phyloP scores from a whole-genome alignment of 306 rosid species.

The Oemleria cerasiformis region DNA sequence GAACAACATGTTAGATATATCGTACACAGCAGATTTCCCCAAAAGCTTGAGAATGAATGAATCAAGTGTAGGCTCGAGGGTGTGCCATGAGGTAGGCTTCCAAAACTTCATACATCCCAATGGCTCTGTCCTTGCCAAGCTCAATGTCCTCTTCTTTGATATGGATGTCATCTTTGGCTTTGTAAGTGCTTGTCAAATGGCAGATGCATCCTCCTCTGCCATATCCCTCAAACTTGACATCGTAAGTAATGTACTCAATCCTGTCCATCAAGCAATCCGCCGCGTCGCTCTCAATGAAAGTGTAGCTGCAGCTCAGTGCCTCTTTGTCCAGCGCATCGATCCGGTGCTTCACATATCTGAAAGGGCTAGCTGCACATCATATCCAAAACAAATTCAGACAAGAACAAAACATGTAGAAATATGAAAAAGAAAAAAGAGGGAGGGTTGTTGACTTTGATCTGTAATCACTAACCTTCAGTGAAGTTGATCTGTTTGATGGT shows the following conservation, averaged over 20 bases:
- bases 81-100: slow-evolving; percentile 48
- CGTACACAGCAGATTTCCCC: slow-evolving; percentile 1
- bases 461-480: slow-evolving; percentile 35
- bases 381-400: neutral
- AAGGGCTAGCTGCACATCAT: slow-evolving; percentile 37
- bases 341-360: slow-evolving; percentile 35
- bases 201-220: slow-evolving; percentile 43
- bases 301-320: slow-evolving; percentile 31
- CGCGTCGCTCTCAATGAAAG: slow-evolving; percentile 39
- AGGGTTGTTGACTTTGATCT: neutral
- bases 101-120: slow-evolving; percentile 44
- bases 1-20: slow-evolving; percentile 7
- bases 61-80: slow-evolving; percentile 35
- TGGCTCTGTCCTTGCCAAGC: slow-evolving; percentile 40
- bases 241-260: slow-evolving; percentile 39
- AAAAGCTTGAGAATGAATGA: neutral
- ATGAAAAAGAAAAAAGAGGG: neutral
- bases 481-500: slow-evolving; percentile 47
- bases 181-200: slow-evolving; percentile 36
- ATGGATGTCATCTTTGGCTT: slow-evolving; percentile 29
- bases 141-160: slow-evolving; percentile 40
- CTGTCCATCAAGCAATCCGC: slow-evolving; percentile 27
- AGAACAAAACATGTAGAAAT: neutral
- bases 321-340: slow-evolving; percentile 44
- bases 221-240: slow-evolving; percentile 40